A percentile compares a stretch with the other conserved stretches of the same genome.
These are phyloP conservation scores for Fusarium paranaense DNA, from an alignment of 2,329 filamentous ascomycete genomes.

Conservation along the genomic window DNA sequence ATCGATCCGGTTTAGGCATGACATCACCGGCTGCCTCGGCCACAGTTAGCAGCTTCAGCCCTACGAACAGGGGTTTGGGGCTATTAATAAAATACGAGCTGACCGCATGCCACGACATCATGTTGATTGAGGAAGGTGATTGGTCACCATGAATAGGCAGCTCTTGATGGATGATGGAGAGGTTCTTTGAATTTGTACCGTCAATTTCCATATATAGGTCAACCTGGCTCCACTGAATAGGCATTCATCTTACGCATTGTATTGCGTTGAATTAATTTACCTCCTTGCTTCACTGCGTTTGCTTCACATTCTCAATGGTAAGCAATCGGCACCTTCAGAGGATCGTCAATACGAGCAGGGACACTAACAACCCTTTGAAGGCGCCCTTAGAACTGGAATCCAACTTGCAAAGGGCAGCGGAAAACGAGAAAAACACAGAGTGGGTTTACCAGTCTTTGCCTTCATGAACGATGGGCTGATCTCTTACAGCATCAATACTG, in stretches of 20 bases:
- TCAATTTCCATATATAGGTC: not conserved
- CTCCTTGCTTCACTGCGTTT: not conserved
- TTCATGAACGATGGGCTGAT: not conserved
- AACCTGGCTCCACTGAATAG: not conserved
- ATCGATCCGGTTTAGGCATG: not conserved
- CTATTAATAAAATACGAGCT: constrained; percentile 4
- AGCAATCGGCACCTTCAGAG: not conserved
- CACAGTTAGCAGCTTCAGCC: not conserved
- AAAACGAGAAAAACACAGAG: not conserved
- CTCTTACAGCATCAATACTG: not conserved
- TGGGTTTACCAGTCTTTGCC: not conserved
- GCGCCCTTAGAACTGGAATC: not conserved
- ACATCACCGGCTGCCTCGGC: not conserved
- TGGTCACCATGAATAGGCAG: not conserved
- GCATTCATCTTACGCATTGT: not conserved
- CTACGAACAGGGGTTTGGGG: not conserved
- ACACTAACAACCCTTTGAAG: not conserved
- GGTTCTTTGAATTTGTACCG: not conserved
- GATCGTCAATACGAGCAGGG: rapidly evolving
- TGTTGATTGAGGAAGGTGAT: not conserved
- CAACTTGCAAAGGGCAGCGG: not conserved
- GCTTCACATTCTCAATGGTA: not conserved
- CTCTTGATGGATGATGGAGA: not conserved
- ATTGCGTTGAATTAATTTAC: too few species aligned
- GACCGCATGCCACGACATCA: not conserved